Evolutionary conservation across 169 alveolate species (phyloP), one percentile per base, ranked within the genome.

Genomic region (Plasmodium chabaudi): DNA sequence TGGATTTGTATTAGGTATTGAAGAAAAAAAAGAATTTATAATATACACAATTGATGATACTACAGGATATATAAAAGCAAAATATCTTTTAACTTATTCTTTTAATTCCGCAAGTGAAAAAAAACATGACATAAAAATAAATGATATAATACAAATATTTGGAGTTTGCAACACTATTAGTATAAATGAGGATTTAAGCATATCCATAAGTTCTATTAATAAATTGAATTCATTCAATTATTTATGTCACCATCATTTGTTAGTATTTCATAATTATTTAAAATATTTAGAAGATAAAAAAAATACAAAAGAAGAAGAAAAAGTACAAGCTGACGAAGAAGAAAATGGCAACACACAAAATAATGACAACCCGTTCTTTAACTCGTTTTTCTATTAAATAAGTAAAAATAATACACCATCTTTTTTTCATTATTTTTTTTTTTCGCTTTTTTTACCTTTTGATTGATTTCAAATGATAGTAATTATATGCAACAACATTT

Each of bases 61-160:
- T n/a, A 84, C 91, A 5, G 91, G 91, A n/a, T 84, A 60, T 60
- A 59, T 84, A 21, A 84, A 63, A 71, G 91, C 91, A 68, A 84
- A 84, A 63, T 46, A 68, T 9, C 86, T 84, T 44, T 69, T 84
- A 84, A 84, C 86, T 5, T 84, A 68, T 69, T 69, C 91, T 9
- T 56, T 68, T 56, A 68, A 42, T 68, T 21, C 70, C 17, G 17
- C 47, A 19, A 55, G 64, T 34, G 89, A 79, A 56, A 67, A 64
- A 53, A 67, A 79, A 17, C 60, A 79, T 6, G 79, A 79, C 7
- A 84, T 84, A 44, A 69, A 69, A 84, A 21, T 69, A 13, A 57
- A 69, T 57, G 91, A 84, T 49, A 12, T 84, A 46, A 65, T 84
- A 23, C 91, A 84, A 39, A 59, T 84, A 46, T 84, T 84, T 63